phyloP scores from a whole-genome alignment of 2,329 filamentous ascomycete genomes.

The Fusarium algeriense region DNA sequence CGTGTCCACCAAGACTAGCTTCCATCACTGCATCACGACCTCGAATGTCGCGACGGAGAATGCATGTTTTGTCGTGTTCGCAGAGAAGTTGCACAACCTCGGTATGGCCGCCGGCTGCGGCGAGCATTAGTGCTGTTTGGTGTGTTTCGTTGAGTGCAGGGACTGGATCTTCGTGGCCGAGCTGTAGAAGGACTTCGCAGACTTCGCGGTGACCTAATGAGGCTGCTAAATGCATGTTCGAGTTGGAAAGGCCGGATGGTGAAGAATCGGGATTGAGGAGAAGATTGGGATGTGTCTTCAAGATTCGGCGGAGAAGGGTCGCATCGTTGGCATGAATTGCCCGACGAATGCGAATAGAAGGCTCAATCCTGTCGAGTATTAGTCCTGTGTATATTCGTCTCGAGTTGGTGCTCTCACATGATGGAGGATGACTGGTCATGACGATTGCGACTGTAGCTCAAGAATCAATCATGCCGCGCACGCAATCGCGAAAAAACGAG shows the following conservation, averaged over 20 bases:
- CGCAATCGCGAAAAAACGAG: conserved; percentile 21
- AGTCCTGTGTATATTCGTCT: neutral
- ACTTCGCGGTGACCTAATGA: conserved; percentile 77
- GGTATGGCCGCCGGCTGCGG: conserved; percentile 75
- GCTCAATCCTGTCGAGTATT: conserved; percentile 72
- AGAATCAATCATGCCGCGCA: conserved; percentile 42
- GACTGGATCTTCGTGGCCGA: conserved; percentile 79
- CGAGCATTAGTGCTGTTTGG: conserved; percentile 86
- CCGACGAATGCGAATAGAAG: conserved; percentile 80
- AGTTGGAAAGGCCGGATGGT: conserved; percentile 78
- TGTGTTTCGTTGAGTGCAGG: conserved; percentile 83
- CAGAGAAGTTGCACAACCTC: conserved; percentile 80
- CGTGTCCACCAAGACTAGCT: conserved; percentile 70
- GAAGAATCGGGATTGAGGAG: conserved; percentile 84
- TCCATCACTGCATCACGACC: conserved; percentile 81
- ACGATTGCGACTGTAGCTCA: conserved; percentile 36
- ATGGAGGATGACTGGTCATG: conserved; percentile 42
- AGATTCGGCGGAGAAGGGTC: conserved; percentile 80
- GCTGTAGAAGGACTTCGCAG: conserved; percentile 75
- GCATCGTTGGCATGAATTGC: conserved; percentile 82
- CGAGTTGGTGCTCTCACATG: conserved; percentile 36
- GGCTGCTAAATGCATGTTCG: conserved; percentile 84
- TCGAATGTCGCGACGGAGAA: conserved; percentile 73
- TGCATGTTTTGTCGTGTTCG: conserved; percentile 70
- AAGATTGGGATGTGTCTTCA: conserved; percentile 76